Evolutionary conservation across 306 rosid genomes (phyloP).

Genomic region (Elaeagnus macrophylla): DNA sequence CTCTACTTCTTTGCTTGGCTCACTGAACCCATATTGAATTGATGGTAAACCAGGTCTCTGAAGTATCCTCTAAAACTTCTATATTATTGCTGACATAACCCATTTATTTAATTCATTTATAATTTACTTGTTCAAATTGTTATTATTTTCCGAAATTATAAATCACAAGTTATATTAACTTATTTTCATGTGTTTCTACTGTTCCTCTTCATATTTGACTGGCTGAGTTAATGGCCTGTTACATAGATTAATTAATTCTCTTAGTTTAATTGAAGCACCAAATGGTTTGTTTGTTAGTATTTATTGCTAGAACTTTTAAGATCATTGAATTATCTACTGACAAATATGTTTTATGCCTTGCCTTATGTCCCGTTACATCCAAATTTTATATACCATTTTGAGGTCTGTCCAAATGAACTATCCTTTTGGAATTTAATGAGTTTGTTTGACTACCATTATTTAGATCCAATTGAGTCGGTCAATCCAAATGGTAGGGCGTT

Average conservation of each 20-base stretch:
- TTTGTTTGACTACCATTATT: not conserved
- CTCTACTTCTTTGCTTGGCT: not conserved
- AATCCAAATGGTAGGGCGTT: not conserved
- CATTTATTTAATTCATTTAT: too few relatives aligned
- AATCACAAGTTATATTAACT: too few relatives aligned
- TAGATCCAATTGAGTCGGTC: not conserved
- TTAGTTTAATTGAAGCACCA: too few relatives aligned
- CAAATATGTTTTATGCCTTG: too few relatives aligned
- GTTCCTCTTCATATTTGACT: too few relatives aligned
- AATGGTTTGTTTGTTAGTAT: too few relatives aligned
- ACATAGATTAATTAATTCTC: too few relatives aligned
- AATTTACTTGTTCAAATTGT: too few relatives aligned
- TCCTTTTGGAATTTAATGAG: not conserved
- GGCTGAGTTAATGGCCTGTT: too few relatives aligned
- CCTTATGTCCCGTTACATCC: not conserved
- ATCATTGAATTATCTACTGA: not conserved
- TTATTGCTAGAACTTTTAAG: not conserved
- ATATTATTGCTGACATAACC: not conserved
- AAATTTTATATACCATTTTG: not conserved
- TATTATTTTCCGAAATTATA: too few relatives aligned
- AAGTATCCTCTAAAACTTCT: not conserved
- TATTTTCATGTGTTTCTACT: too few relatives aligned
- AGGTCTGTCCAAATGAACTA: not conserved
- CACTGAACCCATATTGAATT: not conserved
- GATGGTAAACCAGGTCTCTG: not conserved